phyloP scores from a whole-genome alignment of 129 eudicot genomes.

The Helichrysum umbraculigerum region DNA sequence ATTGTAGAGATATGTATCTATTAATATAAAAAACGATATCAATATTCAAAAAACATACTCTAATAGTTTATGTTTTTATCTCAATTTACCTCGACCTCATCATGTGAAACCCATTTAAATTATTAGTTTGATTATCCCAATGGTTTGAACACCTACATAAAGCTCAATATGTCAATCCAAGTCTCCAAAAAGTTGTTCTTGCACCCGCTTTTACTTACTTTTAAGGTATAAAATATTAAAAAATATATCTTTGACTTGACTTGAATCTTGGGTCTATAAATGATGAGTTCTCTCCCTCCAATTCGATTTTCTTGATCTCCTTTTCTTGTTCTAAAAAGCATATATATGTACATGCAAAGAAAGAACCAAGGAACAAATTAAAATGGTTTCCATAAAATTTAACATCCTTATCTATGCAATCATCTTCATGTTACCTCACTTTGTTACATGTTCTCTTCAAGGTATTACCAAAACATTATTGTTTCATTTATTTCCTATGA shows the following conservation, averaged over 20 bases:
- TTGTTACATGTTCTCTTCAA: slow-evolving; percentile 37
- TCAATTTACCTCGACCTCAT: slow-evolving; percentile 27
- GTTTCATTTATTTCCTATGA: neutral
- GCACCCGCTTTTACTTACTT: slow-evolving; percentile 27
- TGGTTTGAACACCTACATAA: slow-evolving; percentile 27
- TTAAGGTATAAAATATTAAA: slow-evolving; percentile 13
- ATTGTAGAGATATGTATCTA: too few species aligned
- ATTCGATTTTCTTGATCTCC: slow-evolving; percentile 26
- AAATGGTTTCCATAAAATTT: slow-evolving; percentile 39
- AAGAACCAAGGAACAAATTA: slow-evolving; percentile 19
- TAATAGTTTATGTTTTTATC: slow-evolving; percentile 9
- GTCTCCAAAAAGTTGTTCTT: slow-evolving; percentile 35
- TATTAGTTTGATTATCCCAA: neutral
- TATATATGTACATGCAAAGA: slow-evolving; percentile 16
- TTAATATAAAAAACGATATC: too few species aligned
- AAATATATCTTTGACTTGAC: slow-evolving; percentile 41
- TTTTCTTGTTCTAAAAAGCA: slow-evolving; percentile 22
- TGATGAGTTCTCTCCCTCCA: slow-evolving; percentile 21
- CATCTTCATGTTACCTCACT: slow-evolving; percentile 41
- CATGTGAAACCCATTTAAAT: slow-evolving; percentile 26
- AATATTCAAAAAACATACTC: neutral
- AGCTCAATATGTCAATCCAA: neutral
- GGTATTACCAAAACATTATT: slow-evolving; percentile 22
- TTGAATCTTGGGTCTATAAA: slow-evolving; percentile 39
- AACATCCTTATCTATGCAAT: slow-evolving; percentile 38